Base-by-base conservation (phyloP, 2,329 filamentous ascomycete species). In the Stachybotrys chartarum region DNA sequence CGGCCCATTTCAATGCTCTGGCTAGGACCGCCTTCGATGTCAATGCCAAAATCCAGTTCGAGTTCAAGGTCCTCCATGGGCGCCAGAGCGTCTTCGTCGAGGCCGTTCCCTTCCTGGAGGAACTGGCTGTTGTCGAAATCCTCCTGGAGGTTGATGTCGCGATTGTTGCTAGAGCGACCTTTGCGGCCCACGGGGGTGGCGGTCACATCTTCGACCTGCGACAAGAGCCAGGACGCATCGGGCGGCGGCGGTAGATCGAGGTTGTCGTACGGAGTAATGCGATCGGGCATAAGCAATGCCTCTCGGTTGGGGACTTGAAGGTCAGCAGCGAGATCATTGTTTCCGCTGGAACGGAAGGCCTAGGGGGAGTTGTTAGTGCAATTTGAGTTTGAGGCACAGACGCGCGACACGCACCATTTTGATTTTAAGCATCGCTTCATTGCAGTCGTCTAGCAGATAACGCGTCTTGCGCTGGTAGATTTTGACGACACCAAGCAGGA, bases 401-500 rank as follows among this genome's bases (percentile, higher is more conserved):
- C 35, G 31, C 17, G 31, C 10, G 14, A 42, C 14, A 17, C 79
- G 46, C 75, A 97, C 93, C 91, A 97, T 95, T 70, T 97, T 97
- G 66, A 99, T 97, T 77, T 97, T 97, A 80, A 96, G 87, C 61
- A 99, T 78, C 45, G 93, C 93, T 74, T 99, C 94, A 66, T 96
- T 97, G 75, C 94, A 99, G 70, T 99, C 94, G 67, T 99, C 94
- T 51, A 97, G 79, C 52, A 99, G 78, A 72, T 99, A 99, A 66
- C 92, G 88, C 67, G 94, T 93, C 76, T 99, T 99, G 68, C 94
- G 84, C 73, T 92, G 95, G 74, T 99, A 99, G 68, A 99, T 99
- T 68, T 93, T 86, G 64, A 97, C 94, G 30, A 99, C 94, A 75
- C 94, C 94, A 55, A 99, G 82, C 67, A 99, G 78, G 56, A 99